A percentile compares a stretch with the other conserved stretches of the same genome.
Evolutionary conservation across 2,329 filamentous ascomycete genomes (phyloP).

Genomic region (Zopfia rhizophila): DNA sequence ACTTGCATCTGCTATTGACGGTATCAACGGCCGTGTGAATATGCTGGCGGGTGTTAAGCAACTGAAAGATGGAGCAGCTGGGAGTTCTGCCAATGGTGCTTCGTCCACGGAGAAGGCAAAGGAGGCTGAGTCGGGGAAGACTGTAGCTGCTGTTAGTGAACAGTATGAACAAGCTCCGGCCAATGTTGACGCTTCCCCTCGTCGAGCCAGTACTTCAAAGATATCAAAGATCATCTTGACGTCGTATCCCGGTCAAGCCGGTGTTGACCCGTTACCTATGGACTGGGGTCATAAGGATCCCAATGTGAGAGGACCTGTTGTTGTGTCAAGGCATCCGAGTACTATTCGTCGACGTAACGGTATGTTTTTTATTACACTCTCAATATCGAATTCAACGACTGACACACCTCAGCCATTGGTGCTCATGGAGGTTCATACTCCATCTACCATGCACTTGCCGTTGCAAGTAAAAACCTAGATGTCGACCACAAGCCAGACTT

Average conservation of each 20-base stretch:
- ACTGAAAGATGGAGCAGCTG: conserved; percentile 60
- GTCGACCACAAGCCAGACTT: conserved; percentile 82
- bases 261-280: conserved; percentile 89
- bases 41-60: conserved; percentile 68
- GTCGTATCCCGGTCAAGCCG: conserved; percentile 93
- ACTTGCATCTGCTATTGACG: conserved; percentile 67
- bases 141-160: conserved; percentile 51
- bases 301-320: conserved; percentile 81
- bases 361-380: conserved; percentile 48
- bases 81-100: conserved; percentile 25
- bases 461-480: conserved; percentile 89
- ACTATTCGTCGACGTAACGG: conserved; percentile 86
- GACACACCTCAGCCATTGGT: conserved; percentile 64
- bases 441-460: conserved; percentile 92
- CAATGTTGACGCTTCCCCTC: conserved; percentile 43
- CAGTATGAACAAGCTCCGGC: conserved; percentile 51
- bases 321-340: conserved; percentile 79
- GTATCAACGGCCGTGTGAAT: conserved; percentile 70
- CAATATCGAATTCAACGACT: conserved; percentile 16
- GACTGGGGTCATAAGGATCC: conserved; percentile 87
- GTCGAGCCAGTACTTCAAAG: conserved; percentile 57
- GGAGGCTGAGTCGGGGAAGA: conserved; percentile 44
- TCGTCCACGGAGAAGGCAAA: conserved; percentile 42
- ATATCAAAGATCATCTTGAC: conserved; percentile 74
- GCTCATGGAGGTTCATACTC: conserved; percentile 92